Evolutionary conservation across 495 filamentous ascomycete species (phyloP).

Genomic region (Thozetella sp.): DNA sequence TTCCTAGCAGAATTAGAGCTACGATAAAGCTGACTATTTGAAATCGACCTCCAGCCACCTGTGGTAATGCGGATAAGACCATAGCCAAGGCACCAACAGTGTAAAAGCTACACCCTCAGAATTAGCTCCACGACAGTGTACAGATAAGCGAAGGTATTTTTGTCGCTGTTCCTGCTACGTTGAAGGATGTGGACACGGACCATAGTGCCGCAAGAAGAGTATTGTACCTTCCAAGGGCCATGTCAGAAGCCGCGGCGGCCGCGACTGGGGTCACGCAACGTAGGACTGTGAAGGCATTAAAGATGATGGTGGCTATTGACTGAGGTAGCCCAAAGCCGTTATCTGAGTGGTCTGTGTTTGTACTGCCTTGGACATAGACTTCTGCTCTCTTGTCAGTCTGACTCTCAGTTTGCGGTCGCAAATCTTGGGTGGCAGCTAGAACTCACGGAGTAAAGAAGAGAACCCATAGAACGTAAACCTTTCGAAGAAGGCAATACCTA

Average conservation of each 20-base stretch:
- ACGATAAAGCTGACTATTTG: neutral
- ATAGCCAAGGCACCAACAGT: neutral
- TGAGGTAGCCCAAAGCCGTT: neutral
- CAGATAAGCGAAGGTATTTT: neutral
- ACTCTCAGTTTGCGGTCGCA: neutral
- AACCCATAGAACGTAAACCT: neutral
- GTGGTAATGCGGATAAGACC: neutral
- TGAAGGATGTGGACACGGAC: neutral
- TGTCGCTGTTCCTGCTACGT: neutral
- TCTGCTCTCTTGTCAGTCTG: neutral
- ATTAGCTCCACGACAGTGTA: neutral
- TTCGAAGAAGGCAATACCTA: neutral
- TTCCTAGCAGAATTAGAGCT: neutral
- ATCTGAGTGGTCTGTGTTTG: neutral
- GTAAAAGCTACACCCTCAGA: neutral
- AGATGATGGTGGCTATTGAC: neutral
- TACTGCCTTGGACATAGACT: neutral
- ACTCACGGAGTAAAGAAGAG: neutral
- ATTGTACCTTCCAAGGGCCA: neutral
- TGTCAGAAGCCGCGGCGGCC: neutral
- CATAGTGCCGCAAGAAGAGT: neutral
- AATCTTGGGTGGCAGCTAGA: neutral
- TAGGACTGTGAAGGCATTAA: neutral
- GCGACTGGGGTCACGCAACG: neutral
- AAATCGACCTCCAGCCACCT: neutral